phyloP scores from a whole-genome alignment of 495 filamentous ascomycete species.

The Aspergillus indologenus region DNA sequence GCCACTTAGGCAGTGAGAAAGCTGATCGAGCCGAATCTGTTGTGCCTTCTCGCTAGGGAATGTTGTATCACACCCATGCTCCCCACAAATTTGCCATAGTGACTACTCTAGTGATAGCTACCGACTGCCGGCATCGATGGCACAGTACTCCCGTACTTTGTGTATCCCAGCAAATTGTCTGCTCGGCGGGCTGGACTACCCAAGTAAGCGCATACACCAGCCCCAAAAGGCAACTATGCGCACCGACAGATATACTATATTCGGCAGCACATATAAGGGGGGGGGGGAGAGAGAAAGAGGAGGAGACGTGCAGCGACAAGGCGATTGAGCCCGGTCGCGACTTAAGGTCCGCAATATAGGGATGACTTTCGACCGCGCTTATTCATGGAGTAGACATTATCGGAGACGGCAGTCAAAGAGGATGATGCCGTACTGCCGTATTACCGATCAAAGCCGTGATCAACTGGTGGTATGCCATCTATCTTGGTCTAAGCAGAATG shows the following conservation, averaged over 20 bases:
- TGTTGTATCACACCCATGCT: slow-evolving; percentile 13
- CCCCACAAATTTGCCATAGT: neutral
- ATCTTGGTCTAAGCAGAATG: too few species aligned
- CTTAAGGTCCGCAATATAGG: neutral
- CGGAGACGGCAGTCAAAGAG: neutral
- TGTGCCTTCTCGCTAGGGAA: slow-evolving; percentile 13
- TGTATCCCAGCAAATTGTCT: neutral
- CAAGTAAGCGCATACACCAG: neutral
- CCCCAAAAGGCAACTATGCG: neutral
- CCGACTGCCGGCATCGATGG: neutral
- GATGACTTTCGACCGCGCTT: neutral
- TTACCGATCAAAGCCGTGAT: neutral
- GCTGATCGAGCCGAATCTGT: slow-evolving; percentile 15
- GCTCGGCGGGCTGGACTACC: neutral
- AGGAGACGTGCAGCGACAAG: neutral
- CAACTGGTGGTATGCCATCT: neutral
- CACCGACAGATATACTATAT: neutral
- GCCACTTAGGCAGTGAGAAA: neutral
- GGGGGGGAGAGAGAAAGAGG: too few species aligned
- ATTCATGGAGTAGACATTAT: neutral
- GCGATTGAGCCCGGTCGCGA: neutral
- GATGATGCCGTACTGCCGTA: neutral
- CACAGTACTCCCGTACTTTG: too few species aligned
- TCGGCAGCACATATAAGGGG: neutral
- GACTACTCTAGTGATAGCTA: neutral